Evolutionary conservation across 2,329 filamentous ascomycete species (phyloP).

Genomic region (Herpotrichia juniperi): DNA sequence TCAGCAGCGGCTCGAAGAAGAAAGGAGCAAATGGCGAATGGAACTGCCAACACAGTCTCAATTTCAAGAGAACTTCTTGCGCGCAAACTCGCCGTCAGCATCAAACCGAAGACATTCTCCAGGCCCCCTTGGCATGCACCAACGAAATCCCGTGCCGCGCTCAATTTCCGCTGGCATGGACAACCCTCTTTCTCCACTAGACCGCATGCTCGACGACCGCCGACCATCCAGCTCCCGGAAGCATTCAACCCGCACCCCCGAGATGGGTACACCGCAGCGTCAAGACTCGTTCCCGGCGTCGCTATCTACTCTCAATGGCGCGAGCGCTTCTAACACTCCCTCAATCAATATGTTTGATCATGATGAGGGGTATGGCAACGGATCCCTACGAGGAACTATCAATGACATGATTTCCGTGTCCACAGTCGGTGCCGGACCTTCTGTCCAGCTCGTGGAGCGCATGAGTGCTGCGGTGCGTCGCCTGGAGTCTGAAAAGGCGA

Average conservation of each 20-base stretch:
- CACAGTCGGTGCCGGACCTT: slow-evolving; percentile 87
- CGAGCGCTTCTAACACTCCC: slow-evolving; percentile 49
- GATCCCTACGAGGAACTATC: slow-evolving; percentile 69
- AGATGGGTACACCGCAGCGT: slow-evolving; percentile 38
- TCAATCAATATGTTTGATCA: slow-evolving; percentile 52
- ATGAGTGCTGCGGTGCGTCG: slow-evolving; percentile 94
- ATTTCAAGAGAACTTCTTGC: slow-evolving; percentile 33
- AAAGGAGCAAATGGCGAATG: slow-evolving; percentile 64
- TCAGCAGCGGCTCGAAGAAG: slow-evolving; percentile 67
- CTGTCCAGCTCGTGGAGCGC: slow-evolving; percentile 91
- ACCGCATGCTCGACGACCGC: slow-evolving; percentile 45
- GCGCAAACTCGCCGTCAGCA: slow-evolving; percentile 45
- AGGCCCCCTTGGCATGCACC: slow-evolving; percentile 41
- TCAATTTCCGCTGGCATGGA: slow-evolving; percentile 36
- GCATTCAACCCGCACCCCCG: slow-evolving; percentile 44
- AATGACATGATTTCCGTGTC: slow-evolving; percentile 84
- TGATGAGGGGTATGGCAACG: slow-evolving; percentile 60
- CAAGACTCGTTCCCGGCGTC: slow-evolving; percentile 43
- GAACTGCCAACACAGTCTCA: slow-evolving; percentile 46
- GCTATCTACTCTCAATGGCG: slow-evolving; percentile 44
- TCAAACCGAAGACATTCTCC: slow-evolving; percentile 49
- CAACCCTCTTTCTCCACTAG: slow-evolving; percentile 40
- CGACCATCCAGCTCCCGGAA: slow-evolving; percentile 42
- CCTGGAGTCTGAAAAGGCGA: slow-evolving; percentile 89
- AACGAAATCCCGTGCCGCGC: slow-evolving; percentile 36